Conservation (phyloP, 441 rosid genomes). For the Populus hybrid region DNA sequence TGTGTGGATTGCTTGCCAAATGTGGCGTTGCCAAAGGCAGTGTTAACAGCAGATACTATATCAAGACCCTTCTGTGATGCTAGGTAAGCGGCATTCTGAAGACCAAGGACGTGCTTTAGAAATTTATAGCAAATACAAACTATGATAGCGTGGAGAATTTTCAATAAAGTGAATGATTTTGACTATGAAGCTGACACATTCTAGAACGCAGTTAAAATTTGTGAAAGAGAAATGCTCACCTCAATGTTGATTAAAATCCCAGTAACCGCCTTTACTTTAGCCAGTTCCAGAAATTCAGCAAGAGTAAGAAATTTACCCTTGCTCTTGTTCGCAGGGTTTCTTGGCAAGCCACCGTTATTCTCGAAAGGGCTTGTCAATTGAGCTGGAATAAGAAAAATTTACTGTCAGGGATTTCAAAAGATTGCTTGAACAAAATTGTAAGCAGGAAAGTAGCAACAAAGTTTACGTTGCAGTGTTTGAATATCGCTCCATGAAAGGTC, state of each 20-base stretch:
- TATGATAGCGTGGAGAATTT: neutral
- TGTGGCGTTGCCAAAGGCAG: conserved; percentile 56
- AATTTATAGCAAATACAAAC: neutral
- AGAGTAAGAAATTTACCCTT: conserved; percentile 57
- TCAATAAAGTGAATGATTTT: neutral
- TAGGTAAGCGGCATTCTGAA: conserved; percentile 83
- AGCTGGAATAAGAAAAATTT: conserved; percentile 43
- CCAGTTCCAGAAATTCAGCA: conserved; percentile 55
- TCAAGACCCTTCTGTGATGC: conserved; percentile 76
- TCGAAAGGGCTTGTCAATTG: conserved; percentile 59
- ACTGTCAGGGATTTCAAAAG: neutral
- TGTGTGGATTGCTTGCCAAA: conserved; percentile 65
- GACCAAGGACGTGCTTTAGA: neutral
- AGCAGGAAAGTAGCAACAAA: neutral
- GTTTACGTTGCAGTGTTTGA: conserved; percentile 67
- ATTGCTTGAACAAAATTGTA: neutral
- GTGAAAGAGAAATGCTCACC: conserved; percentile 30
- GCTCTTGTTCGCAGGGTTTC: conserved; percentile 67
- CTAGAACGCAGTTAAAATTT: neutral
- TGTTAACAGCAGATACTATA: conserved; percentile 44
- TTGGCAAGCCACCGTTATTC: conserved; percentile 22
- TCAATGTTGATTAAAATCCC: conserved; percentile 72
- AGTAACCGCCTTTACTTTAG: conserved; percentile 64
- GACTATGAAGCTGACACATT: neutral
- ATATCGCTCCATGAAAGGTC: conserved; percentile 89